These are phyloP conservation scores for Phytophthora syringae DNA, from an alignment of 352 stramenopile genomes.

Conservation along the genomic window DNA sequence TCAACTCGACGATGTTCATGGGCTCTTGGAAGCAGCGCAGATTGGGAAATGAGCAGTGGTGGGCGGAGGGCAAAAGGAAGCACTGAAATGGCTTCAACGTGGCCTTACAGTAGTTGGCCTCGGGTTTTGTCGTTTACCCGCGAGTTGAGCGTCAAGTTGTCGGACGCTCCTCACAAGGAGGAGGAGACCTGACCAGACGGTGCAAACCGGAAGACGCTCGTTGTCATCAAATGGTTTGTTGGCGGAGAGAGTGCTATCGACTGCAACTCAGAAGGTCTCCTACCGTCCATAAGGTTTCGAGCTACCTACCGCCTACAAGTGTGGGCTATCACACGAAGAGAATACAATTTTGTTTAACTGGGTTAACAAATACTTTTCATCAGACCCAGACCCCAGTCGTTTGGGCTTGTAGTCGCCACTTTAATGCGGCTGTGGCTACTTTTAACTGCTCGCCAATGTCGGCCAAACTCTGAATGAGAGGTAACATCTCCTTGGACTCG, in stretches of 20 bases:
- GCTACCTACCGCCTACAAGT: too few species aligned
- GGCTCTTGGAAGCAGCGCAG: not conserved
- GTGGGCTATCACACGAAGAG: too few species aligned
- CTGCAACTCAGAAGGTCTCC: too few species aligned
- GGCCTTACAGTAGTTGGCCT: slow-evolving; percentile 4
- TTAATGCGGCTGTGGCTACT: slow-evolving; percentile 6
- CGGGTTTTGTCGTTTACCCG: not conserved
- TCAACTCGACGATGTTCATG: slow-evolving; percentile 18
- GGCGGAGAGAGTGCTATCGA: too few species aligned
- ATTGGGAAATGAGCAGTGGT: slow-evolving; percentile 11
- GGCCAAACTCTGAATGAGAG: slow-evolving; percentile 9
- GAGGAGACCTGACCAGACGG: not conserved
- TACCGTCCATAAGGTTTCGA: too few species aligned
- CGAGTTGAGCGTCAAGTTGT: slow-evolving; percentile 17
- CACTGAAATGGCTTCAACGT: slow-evolving; percentile 13
- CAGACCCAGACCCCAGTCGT: slow-evolving; percentile 21
- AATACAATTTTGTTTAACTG: too few species aligned
- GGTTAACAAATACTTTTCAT: too few species aligned
- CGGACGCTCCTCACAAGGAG: slow-evolving; percentile 1
- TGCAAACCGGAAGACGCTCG: slow-evolving; percentile 6
- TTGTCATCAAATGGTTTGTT: not conserved
- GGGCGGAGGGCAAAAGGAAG: not conserved
- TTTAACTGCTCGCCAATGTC: slow-evolving; percentile 11
- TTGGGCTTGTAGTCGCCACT: slow-evolving; percentile 21
- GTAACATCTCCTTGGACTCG: slow-evolving; percentile 14